Evolutionary conservation across 176 grass and related monocot genomes (phyloP), one percentile per base, ranked within the genome.

Genomic region (Aegilops longissima): DNA sequence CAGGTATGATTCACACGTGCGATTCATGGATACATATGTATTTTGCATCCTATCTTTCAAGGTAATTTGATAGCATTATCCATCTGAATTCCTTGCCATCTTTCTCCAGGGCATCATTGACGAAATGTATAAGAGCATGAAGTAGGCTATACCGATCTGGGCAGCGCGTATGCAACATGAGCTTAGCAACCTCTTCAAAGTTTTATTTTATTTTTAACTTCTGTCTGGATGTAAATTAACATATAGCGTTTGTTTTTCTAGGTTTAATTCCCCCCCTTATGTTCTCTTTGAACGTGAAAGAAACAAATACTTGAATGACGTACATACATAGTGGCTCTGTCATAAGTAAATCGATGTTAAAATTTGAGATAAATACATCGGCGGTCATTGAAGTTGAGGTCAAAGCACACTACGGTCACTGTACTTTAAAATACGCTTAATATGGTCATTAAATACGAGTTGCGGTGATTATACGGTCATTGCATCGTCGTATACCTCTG

Each of bases 81-180:
- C 29, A 56, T 35, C 24, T 21, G 67, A 72, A 14, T 25, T 86
- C 47, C 9, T 47, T 87, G 79, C 69, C 70, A 38, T 66, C 58
- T 59, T 86, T 70, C 29, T 78, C 25, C 86, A 98, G 95, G 86
- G 36, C 73, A 27, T 89, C 83, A 95, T 98, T 21, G 91, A 95
- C 47, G 66, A 23, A 64, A 86, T 95, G 84, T 95, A 98, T 40
- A 93, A 90, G 71, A 95, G 88, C 82, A 49, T 82, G 82, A 98
- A 95, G 31, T 90, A 90, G 88, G 80, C 45, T 76, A 24, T 8
- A 25, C 82, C 47, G 52, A 76, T 63, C 18, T 59, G 6, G 4
- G 56, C 36, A 73, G 25, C 24, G 85, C 21, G 25, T 56, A 74
- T 73, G 66, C 35, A 59, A 79, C 45, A 77, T 59, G 56, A 62